Evolutionary conservation across 1,284 basidiomycete species (phyloP), one percentile per base, ranked within the genome.

Genomic region (Ceratobasidium sp.): DNA sequence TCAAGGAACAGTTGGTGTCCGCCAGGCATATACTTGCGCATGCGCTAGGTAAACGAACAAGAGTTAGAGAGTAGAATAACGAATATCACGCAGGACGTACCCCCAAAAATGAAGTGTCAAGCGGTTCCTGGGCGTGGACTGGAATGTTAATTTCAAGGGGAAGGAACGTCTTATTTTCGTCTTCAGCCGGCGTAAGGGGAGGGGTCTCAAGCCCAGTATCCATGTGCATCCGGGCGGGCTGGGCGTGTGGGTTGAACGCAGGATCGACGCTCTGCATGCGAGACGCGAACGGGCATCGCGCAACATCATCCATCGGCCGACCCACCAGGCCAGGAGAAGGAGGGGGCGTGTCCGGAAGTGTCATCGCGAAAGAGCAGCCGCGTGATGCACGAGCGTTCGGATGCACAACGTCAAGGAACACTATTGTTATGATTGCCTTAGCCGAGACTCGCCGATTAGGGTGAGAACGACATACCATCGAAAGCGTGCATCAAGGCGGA

Each of bases 401-500:
- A 33, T 73, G 68, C 10, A 61, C 68, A 37, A 73, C 56, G 42
- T 73, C 68, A 39, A 73, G 68, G 56, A 73, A 73, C 26, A 73
- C 68, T 73, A 31, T 17, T 3, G 23, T 45, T 17, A n/a, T 15
- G 26, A 26, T 17, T 69, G 37, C 23, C 3, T 73, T 58, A 69
- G 67, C 35, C 53, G 42, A 45, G 23, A 45, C 3, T 35, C 28
- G n/a, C 11, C 33, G 26, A 61, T 17, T 49, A 17, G 20, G 20
- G 33, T n/a, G 56, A 17, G 26, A 31, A 6, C 35, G 68, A 35
- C 56, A 45, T 61, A 61, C 68, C 68, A 80, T 89, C 88, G 77
- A 89, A 83, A 3, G 87, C 86, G 81, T 89, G 88, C 53, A 89
- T 86, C 73, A 89, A 82, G 28, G 86, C 85, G 77, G 85, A 86